Conservation (phyloP, 2,329 filamentous ascomycete species). For the Exophiala oligosperma region DNA sequence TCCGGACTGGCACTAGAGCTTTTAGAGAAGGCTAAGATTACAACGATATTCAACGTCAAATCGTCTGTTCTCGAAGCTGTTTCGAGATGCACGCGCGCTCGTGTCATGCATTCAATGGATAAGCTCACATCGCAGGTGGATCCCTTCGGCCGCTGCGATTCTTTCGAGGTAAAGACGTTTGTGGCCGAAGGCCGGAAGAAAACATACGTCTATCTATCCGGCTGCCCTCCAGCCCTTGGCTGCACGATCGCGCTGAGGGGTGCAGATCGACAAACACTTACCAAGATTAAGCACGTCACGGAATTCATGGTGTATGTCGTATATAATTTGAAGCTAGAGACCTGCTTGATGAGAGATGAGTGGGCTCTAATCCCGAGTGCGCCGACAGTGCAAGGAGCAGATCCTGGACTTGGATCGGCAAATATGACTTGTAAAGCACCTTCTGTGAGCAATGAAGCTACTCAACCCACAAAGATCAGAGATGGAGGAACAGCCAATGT, state of each 20-base stretch:
- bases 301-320: slow-evolving; percentile 99
- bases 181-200: slow-evolving; percentile 83
- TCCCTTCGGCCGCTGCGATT: slow-evolving; percentile 75
- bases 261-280: slow-evolving; percentile 67
- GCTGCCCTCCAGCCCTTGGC: slow-evolving; percentile 83
- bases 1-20: slow-evolving; percentile 88
- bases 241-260: slow-evolving; percentile 93
- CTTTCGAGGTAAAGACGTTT: slow-evolving; percentile 95
- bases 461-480: slow-evolving; percentile 4
- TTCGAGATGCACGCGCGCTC: slow-evolving; percentile 84
- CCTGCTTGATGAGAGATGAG: slow-evolving; percentile 88
- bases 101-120: slow-evolving; percentile 91
- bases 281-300: slow-evolving; percentile 85
- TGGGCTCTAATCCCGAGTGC: slow-evolving; percentile 73
- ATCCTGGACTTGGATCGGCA: not conserved
- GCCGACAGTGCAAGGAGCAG: slow-evolving; percentile 8
- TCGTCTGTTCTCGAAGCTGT: slow-evolving; percentile 93
- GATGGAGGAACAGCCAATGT: slow-evolving; percentile 12
- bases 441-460: not conserved
- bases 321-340: slow-evolving; percentile 95
- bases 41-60: slow-evolving; percentile 96
- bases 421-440: slow-evolving; percentile 1
- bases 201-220: slow-evolving; percentile 93
- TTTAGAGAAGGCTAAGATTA: slow-evolving; percentile 82
- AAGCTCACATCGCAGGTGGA: slow-evolving; percentile 78